Percentiles rank a stretch among this genome's conserved stretches.
Evolutionary conservation across 1,284 basidiomycete genomes (phyloP).

Genomic region (Cutaneotrichosporon cutaneum): DNA sequence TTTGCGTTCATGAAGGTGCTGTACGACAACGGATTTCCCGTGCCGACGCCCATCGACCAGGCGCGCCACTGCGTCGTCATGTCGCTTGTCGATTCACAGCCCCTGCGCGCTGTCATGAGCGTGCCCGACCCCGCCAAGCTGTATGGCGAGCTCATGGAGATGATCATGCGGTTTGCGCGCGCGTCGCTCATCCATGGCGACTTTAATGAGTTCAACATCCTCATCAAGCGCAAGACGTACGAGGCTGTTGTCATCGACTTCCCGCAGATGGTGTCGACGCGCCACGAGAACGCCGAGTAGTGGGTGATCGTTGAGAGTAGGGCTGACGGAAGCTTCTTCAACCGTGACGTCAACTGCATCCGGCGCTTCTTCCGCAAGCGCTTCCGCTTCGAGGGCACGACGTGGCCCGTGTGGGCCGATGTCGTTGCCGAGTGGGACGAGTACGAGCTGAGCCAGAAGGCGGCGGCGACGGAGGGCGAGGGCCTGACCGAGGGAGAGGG

Average conservation of each 20-base stretch:
- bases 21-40: slow-evolving; percentile 90
- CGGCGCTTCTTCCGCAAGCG: slow-evolving; percentile 87
- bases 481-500: slow-evolving; percentile 8
- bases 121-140: slow-evolving; percentile 81
- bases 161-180: slow-evolving; percentile 90
- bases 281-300: slow-evolving; percentile 96
- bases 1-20: slow-evolving; percentile 99
- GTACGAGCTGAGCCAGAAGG: slow-evolving; percentile 20
- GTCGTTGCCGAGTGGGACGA: slow-evolving; percentile 54
- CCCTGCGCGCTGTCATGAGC: slow-evolving; percentile 88
- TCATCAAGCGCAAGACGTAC: slow-evolving; percentile 70
- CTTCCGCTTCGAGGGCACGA: slow-evolving; percentile 85
- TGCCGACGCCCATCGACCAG: slow-evolving; percentile 91
- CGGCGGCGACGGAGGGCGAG: slow-evolving; percentile 17
- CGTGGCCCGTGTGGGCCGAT: slow-evolving; percentile 80
- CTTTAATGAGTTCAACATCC: slow-evolving; percentile 99
- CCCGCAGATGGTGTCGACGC: slow-evolving; percentile 98
- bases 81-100: slow-evolving; percentile 92
- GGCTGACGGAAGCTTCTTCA: slow-evolving; percentile 76
- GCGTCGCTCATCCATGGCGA: slow-evolving; percentile 97
- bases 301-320: slow-evolving; percentile 53
- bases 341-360: slow-evolving; percentile 96
- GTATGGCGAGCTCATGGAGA: slow-evolving; percentile 90
- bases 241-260: slow-evolving; percentile 96
- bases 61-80: slow-evolving; percentile 92